phyloP scores from a whole-genome alignment of 306 rosid species.

The Arachis hypogaea region DNA sequence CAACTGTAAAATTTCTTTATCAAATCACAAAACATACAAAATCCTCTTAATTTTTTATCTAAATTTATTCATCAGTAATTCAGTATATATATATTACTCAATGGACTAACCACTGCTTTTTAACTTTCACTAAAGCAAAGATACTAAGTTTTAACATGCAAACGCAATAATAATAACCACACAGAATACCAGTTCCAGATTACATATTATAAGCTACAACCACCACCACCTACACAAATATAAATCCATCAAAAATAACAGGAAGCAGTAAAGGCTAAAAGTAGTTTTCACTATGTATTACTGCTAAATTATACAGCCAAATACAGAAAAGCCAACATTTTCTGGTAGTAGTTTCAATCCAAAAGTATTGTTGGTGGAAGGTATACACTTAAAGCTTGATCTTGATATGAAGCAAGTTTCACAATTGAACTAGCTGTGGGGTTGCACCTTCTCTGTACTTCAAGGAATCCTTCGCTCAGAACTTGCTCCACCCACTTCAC shows the following conservation, averaged over 20 bases:
- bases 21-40: conserved; percentile 6
- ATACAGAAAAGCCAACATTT: conserved; percentile 39
- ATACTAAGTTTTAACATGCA: conserved; percentile 41
- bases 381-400: conserved; percentile 48
- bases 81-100: conserved; percentile 13
- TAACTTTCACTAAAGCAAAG: neutral
- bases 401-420: conserved; percentile 61
- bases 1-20: neutral
- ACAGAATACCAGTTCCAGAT: conserved; percentile 45
- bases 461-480: conserved; percentile 62
- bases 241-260: conserved; percentile 54
- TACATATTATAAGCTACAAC: conserved; percentile 53
- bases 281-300: conserved; percentile 53
- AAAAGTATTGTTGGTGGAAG: conserved; percentile 68
- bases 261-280: conserved; percentile 57
- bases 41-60: neutral
- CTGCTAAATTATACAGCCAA: conserved; percentile 53
- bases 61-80: neutral
- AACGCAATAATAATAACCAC: conserved; percentile 39
- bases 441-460: conserved; percentile 54
- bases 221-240: conserved; percentile 13
- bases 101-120: conserved; percentile 37
- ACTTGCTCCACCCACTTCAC: conserved; percentile 81
- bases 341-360: conserved; percentile 41
- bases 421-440: conserved; percentile 51